Conservation (phyloP, 2,329 filamentous ascomycete genomes). For the Cladorrhinum sp. region DNA sequence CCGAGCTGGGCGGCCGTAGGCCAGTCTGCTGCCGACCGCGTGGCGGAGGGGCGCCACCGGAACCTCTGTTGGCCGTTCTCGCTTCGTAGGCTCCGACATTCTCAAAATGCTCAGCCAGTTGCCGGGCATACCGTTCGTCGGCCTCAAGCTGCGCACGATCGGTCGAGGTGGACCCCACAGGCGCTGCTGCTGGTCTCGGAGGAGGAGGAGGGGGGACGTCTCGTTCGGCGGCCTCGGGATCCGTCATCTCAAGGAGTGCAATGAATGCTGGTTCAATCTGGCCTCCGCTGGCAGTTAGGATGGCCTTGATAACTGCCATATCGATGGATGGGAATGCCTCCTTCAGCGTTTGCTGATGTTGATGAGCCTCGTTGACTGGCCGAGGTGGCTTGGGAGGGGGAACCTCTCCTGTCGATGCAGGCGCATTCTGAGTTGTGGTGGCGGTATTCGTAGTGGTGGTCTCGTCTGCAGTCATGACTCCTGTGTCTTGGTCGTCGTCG, state of each 20-base stretch:
- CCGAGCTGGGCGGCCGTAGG: constrained; percentile 49
- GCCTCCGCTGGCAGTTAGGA: constrained; percentile 80
- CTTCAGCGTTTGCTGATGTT: constrained; percentile 82
- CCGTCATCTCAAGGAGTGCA: constrained; percentile 82
- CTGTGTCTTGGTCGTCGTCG: constrained; percentile 67
- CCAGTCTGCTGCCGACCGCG: constrained; percentile 49
- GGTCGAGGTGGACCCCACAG: constrained; percentile 38
- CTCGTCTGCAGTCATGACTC: constrained; percentile 43
- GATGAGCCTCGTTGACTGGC: constrained; percentile 74
- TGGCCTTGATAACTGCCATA: constrained; percentile 74
- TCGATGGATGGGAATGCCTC: constrained; percentile 93
- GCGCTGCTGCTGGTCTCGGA: constrained; percentile 62
- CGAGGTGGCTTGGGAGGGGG: constrained; percentile 81
- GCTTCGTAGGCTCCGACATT: constrained; percentile 57
- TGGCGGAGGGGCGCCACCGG: constrained; percentile 23
- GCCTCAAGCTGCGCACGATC: constrained; percentile 70
- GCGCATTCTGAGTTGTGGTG: constrained; percentile 31
- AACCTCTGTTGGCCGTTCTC: constrained; percentile 47
- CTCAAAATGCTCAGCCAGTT: constrained; percentile 88
- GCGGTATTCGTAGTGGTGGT: constrained; percentile 28
- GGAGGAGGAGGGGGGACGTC: constrained; percentile 71
- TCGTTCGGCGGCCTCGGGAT: constrained; percentile 63
- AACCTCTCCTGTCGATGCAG: constrained; percentile 36
- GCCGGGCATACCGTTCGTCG: constrained; percentile 45
- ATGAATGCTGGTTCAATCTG: constrained; percentile 93